phyloP scores from a whole-genome alignment of 306 rosid genomes.

The Myrica gale region DNA sequence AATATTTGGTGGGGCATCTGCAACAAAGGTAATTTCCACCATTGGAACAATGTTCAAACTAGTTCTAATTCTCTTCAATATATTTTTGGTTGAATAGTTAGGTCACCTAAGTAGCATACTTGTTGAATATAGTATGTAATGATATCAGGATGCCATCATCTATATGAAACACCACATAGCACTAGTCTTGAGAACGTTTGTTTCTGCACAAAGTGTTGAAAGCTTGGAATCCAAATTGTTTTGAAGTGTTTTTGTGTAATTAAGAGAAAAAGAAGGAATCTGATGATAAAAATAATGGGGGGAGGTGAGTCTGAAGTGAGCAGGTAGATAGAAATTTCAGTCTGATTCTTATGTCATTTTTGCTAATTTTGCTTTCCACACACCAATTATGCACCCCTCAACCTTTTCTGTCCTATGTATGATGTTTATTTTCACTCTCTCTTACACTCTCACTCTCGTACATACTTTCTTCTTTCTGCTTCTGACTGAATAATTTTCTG shows the following conservation, averaged over 20 bases:
- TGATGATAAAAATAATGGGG: too few species aligned
- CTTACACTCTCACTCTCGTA: neutral
- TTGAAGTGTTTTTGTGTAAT: too few species aligned
- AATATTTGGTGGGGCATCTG: neutral
- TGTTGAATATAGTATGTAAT: neutral
- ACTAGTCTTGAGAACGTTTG: too few species aligned
- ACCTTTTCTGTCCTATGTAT: neutral
- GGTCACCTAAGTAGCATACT: neutral
- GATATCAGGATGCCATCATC: too few species aligned
- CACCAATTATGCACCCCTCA: neutral
- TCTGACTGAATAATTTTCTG: slow-evolving; percentile 8
- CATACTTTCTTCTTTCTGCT: neutral
- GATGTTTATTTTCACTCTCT: neutral
- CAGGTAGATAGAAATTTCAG: neutral
- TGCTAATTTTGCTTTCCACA: neutral
- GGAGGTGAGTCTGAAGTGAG: neutral
- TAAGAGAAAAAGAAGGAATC: too few species aligned
- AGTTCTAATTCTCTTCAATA: neutral
- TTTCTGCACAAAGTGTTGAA: too few species aligned
- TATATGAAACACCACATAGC: too few species aligned
- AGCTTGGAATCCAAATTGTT: too few species aligned
- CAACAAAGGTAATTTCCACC: neutral
- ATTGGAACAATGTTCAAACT: too few species aligned
- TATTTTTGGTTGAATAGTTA: neutral
- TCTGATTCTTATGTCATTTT: neutral